These are phyloP conservation scores for Eucommia ulmoides DNA, from an alignment of 257 asterid genomes.

Conservation along the genomic window DNA sequence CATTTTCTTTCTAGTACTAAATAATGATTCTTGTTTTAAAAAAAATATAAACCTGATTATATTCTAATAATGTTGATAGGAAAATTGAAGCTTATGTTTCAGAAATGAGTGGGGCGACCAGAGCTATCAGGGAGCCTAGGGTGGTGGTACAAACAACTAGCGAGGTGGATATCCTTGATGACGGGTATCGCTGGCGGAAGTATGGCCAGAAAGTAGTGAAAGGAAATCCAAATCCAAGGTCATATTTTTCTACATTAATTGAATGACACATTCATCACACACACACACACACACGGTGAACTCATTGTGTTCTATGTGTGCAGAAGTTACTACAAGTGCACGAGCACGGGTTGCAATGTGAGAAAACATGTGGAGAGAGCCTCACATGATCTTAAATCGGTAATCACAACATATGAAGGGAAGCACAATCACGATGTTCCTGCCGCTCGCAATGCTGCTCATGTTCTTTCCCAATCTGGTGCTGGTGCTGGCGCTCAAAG, in stretches of 20 bases:
- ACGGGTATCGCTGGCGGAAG: slow-evolving; percentile 94
- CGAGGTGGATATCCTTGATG: slow-evolving; percentile 85
- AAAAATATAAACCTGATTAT: background rate
- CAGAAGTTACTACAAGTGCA: slow-evolving; percentile 94
- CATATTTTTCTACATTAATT: background rate
- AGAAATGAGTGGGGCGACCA: slow-evolving; percentile 19
- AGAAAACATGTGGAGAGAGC: slow-evolving; percentile 88
- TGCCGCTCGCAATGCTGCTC: slow-evolving; percentile 52
- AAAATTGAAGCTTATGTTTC: slow-evolving; percentile 36
- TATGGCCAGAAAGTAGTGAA: slow-evolving; percentile 91
- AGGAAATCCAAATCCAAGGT: slow-evolving; percentile 98
- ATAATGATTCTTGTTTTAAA: background rate
- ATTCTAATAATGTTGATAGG: slow-evolving; percentile 19
- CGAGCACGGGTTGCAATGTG: slow-evolving; percentile 66
- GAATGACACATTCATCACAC: too few relatives aligned
- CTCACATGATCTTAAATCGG: slow-evolving; percentile 69
- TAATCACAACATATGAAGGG: slow-evolving; percentile 75
- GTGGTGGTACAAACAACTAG: slow-evolving; percentile 92
- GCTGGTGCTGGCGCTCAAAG: slow-evolving; percentile 11
- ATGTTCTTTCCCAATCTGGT: slow-evolving; percentile 12
- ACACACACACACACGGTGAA: too few relatives aligned
- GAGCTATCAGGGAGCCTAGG: slow-evolving; percentile 74
- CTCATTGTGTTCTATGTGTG: too few relatives aligned
- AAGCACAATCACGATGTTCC: slow-evolving; percentile 87
- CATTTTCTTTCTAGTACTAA: background rate